phyloP scores from a whole-genome alignment of 2,329 filamentous ascomycete species.

The Talaromyces sp. region DNA sequence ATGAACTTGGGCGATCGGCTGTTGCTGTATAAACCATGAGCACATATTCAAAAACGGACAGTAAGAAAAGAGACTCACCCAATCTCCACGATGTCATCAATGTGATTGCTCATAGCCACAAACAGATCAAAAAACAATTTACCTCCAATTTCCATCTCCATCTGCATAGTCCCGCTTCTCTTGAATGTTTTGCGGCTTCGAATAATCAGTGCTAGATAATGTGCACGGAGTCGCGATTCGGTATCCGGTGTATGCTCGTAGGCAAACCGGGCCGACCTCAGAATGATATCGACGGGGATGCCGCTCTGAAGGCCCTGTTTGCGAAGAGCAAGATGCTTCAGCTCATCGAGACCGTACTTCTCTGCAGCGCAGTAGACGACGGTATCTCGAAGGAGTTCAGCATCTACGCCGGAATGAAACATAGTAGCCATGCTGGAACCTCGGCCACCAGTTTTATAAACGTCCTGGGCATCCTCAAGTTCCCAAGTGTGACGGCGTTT shows the following conservation, averaged over 20 bases:
- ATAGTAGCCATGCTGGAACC: constrained; percentile 72
- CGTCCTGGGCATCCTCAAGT: constrained; percentile 69
- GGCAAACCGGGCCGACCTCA: constrained; percentile 89
- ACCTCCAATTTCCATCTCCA: constrained; percentile 93
- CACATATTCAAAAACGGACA: constrained; percentile 21
- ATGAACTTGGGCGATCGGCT: constrained; percentile 55
- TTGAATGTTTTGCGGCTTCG: constrained; percentile 97
- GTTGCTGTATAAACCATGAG: constrained; percentile 42
- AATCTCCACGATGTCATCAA: constrained; percentile 91
- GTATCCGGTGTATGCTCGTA: constrained; percentile 93
- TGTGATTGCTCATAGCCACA: constrained; percentile 96
- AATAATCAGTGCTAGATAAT: constrained; percentile 96
- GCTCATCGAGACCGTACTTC: constrained; percentile 84
- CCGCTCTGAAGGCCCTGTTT: constrained; percentile 93
- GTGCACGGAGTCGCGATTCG: constrained; percentile 88
- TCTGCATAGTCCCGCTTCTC: constrained; percentile 97
- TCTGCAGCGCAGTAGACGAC: constrained; percentile 92
- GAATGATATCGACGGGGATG: constrained; percentile 86
- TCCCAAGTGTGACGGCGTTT: constrained; percentile 84
- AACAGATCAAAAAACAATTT: constrained; percentile 98
- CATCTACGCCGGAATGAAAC: constrained; percentile 70
- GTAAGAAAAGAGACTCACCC: constrained; percentile 55
- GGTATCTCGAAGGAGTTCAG: constrained; percentile 83
- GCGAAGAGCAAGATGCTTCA: constrained; percentile 85
- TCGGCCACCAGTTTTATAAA: constrained; percentile 57